Percentiles rank a stretch among this genome's conserved stretches.
phyloP scores from a whole-genome alignment of 2,329 filamentous ascomycete genomes.

The Colletotrichum liaoningense region DNA sequence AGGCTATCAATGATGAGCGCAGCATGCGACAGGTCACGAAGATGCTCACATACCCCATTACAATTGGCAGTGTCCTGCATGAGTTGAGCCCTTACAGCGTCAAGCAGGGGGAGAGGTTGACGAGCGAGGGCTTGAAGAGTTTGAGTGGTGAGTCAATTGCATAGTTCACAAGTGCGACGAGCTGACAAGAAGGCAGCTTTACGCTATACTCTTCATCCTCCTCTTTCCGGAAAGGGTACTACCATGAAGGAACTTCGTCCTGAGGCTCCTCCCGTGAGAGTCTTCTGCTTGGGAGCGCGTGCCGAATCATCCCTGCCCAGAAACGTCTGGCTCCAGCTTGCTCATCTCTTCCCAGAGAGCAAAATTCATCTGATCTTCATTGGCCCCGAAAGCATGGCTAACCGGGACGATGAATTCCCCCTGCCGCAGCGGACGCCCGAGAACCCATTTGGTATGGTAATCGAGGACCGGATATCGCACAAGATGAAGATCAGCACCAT shows the following conservation, averaged over 20 bases:
- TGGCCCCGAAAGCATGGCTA: conserved; percentile 94
- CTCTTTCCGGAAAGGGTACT: conserved; percentile 78
- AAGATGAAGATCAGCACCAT: conserved; percentile 97
- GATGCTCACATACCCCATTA: conserved; percentile 92
- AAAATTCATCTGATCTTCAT: conserved; percentile 93
- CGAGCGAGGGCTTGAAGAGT: conserved; percentile 90
- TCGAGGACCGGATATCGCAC: conserved; percentile 89
- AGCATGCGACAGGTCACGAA: conserved; percentile 93
- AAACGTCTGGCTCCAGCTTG: conserved; percentile 92
- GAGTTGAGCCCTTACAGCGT: conserved; percentile 94
- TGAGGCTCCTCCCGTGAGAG: conserved; percentile 86
- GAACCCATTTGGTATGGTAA: conserved; percentile 94
- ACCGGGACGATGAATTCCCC: conserved; percentile 92
- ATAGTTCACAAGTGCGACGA: not conserved
- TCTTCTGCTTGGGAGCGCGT: conserved; percentile 94
- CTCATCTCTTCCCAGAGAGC: conserved; percentile 95
- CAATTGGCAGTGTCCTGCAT: conserved; percentile 90
- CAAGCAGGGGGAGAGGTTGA: conserved; percentile 79
- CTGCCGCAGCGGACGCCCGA: conserved; percentile 84
- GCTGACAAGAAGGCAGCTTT: conserved; percentile 68
- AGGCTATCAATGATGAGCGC: conserved; percentile 90
- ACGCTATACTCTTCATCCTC: conserved; percentile 93
- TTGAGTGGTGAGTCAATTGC: conserved; percentile 77
- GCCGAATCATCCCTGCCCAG: conserved; percentile 97
- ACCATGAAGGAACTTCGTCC: conserved; percentile 84